Base-by-base conservation (phyloP, 164 flowering plant genomes). In the Umbilicus rupestris region DNA sequence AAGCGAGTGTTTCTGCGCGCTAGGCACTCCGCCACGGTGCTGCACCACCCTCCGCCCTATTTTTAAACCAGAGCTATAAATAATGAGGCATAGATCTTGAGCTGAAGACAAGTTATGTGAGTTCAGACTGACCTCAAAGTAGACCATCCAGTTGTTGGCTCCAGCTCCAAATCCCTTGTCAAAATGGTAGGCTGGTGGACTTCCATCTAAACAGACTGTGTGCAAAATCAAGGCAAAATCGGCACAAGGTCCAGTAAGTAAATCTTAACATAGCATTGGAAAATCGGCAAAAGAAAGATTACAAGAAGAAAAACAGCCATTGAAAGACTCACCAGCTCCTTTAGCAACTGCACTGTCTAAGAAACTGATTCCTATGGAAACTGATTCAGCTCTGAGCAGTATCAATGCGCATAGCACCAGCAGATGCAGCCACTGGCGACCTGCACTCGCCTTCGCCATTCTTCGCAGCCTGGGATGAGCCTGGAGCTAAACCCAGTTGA, bases 11-110 rank as follows among this genome's bases (percentile, higher is more conserved):
- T 67, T 70, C 70, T 89, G 0, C 96, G 86, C 0, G 31, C 73
- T 47, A 85, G 81, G 72, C 99, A 94, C 74, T 70, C 75, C 6
- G 88, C 78, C 19, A 76, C 83, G 72, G 88, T 85, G 74, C 89
- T 84, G 82, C 99, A 94, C 97, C 99, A 94, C 47, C 87, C 99
- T 71, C 99, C 97, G 67, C 99, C 99, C 99, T 94, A 20, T n/a
- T n/a, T n/a, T n/a, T n/a, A n/a, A n/a, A n/a, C n/a, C n/a, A n/a
- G n/a, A n/a, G n/a, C n/a, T n/a, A n/a, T n/a, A n/a, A n/a, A n/a
- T n/a, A n/a, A n/a, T n/a, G n/a, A n/a, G n/a, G n/a, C n/a, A n/a
- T n/a, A n/a, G n/a, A n/a, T n/a, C n/a, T n/a, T n/a, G n/a, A n/a
- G n/a, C 63, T 58, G 5, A 45, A 28, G 24, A 50, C 24, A 50